Base-by-base conservation (phyloP, 2,329 filamentous ascomycete species). In the Chalaropsis ovoidea region DNA sequence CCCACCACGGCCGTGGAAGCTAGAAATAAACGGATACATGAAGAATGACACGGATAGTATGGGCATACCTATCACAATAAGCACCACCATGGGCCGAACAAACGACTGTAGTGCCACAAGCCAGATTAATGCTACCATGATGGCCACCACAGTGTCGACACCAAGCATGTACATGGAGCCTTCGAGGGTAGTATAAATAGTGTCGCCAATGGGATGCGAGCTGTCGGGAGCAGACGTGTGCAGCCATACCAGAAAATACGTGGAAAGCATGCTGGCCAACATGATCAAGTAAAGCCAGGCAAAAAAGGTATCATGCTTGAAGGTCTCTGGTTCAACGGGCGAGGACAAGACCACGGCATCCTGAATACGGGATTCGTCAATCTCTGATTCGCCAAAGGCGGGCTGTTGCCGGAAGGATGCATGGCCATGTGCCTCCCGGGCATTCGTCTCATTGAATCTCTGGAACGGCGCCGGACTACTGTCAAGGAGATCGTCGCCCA, bases 81-180 rank as follows among this genome's bases (percentile, higher is more conserved):
- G 76, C 70, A 86, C 86, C 64, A 96, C 89, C 64, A 97, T 78
- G n/a, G 86, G 85, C 65, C 89, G 85, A 24, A 95, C 89, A 75
- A 95, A 96, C 4, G 91, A 94, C 61, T 90, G 84, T 61, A 99
- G 79, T 1, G 95, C 80, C 1, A 92, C 89, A 68, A 99, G 82
- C 94, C 94, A 99, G 31, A 96, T 75, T 43, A 96, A 79, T 1
- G 93, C 93, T 22, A 97, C 89, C 43, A 95, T 79, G 47, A 96
- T 79, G 0, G 94, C 88, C n/a, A 96, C 86, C 19, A 97, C 75
- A 0, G 94, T 97, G 75, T 97, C 95, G 63, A 94, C 85, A 1
- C 90, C 89, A 52, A 99, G 84, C 69, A 97, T 86, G 72, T 94
- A 87, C 72, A 95, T 94, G 0, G 92, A 96, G 62, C 86, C 85